A percentile compares a stretch with the other conserved stretches of the same genome.
These are phyloP conservation scores for Falciphora oryzae DNA, from an alignment of 2,329 filamentous ascomycete genomes.

Conservation along the genomic window DNA sequence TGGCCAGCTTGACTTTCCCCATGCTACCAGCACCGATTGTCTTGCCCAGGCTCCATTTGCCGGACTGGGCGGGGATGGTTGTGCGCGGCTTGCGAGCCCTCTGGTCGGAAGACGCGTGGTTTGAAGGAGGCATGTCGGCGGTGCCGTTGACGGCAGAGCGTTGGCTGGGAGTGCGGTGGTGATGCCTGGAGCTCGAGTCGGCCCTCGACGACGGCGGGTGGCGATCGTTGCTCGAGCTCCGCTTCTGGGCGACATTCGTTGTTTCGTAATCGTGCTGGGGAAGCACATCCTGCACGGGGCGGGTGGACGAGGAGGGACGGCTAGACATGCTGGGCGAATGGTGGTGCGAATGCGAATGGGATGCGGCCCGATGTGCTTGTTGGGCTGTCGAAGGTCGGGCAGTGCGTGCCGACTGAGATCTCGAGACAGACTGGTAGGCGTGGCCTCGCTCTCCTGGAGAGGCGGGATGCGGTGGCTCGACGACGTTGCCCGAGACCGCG, in stretches of 20 bases:
- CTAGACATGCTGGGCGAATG: conserved; percentile 17
- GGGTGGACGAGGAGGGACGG: conserved; percentile 32
- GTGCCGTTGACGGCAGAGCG: conserved; percentile 33
- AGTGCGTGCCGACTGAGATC: conserved; percentile 32
- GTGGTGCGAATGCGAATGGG: conserved; percentile 23
- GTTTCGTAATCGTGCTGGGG: conserved; percentile 69
- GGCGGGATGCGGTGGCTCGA: conserved; percentile 24
- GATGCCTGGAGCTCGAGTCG: conserved; percentile 44
- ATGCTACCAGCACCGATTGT: conserved; percentile 97
- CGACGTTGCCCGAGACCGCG: conserved; percentile 25
- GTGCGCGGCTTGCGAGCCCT: conserved; percentile 58
- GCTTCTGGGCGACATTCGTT: conserved; percentile 59
- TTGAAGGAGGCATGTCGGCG: conserved; percentile 14
- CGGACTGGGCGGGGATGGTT: conserved; percentile 82
- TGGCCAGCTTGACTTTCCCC: conserved; percentile 96
- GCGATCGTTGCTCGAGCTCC: conserved; percentile 60
- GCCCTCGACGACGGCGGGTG: conserved; percentile 41
- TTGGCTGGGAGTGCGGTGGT: conserved; percentile 41
- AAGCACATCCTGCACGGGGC: conserved; percentile 36
- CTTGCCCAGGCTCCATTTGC: conserved; percentile 92
- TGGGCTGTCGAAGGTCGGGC: conserved; percentile 24
- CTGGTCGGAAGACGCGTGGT: conserved; percentile 35
- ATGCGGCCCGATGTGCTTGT: conserved; percentile 21
- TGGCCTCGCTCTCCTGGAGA: conserved; percentile 21
- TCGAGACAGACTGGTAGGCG: conserved; percentile 22